Conservation (phyloP, 768 basidiomycete genomes). For the Dioszegia crocea region DNA sequence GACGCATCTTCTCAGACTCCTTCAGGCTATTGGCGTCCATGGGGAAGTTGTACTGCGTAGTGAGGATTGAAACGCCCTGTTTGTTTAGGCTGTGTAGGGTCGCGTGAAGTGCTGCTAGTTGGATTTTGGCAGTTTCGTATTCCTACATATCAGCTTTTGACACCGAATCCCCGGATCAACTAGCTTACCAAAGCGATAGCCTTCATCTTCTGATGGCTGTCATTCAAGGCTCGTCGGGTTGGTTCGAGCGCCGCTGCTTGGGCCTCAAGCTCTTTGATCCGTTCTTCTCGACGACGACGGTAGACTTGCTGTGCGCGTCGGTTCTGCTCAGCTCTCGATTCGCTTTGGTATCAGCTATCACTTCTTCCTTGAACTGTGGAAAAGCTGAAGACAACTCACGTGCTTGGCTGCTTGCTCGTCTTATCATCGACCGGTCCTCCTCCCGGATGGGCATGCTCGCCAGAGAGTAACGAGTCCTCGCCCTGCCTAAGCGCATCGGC, state of each 20-base stretch:
- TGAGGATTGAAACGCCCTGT: slow-evolving; percentile 11
- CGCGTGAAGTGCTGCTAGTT: slow-evolving; percentile 18
- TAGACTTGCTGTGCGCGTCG: slow-evolving; percentile 90
- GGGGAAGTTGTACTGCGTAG: slow-evolving; percentile 12
- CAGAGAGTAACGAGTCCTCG: not conserved
- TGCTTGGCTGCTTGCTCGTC: not conserved
- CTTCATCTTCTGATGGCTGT: slow-evolving; percentile 14
- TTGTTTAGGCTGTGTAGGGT: slow-evolving; percentile 12
- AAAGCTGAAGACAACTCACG: not conserved
- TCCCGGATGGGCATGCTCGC: not conserved
- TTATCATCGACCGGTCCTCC: not conserved
- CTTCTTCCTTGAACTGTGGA: not conserved
- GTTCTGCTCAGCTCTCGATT: slow-evolving; percentile 87
- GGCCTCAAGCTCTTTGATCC: slow-evolving; percentile 38
- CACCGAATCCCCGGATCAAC: no score
- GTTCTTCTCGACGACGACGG: slow-evolving; percentile 70
- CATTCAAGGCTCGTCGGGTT: slow-evolving; percentile 16
- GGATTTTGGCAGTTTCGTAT: slow-evolving; percentile 16
- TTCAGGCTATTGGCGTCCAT: slow-evolving; percentile 8
- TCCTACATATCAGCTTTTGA: slow-evolving; percentile 8
- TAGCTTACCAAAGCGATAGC: slow-evolving; percentile 28
- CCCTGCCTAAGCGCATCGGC: slow-evolving; percentile 1
- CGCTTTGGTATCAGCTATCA: not conserved
- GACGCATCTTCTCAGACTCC: not conserved
- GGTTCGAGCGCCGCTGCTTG: slow-evolving; percentile 26